Evolutionary conservation across 2,329 filamentous ascomycete genomes (phyloP), one percentile per base, ranked within the genome.

Genomic region (Pseudopyrenochaeta lycopersici): DNA sequence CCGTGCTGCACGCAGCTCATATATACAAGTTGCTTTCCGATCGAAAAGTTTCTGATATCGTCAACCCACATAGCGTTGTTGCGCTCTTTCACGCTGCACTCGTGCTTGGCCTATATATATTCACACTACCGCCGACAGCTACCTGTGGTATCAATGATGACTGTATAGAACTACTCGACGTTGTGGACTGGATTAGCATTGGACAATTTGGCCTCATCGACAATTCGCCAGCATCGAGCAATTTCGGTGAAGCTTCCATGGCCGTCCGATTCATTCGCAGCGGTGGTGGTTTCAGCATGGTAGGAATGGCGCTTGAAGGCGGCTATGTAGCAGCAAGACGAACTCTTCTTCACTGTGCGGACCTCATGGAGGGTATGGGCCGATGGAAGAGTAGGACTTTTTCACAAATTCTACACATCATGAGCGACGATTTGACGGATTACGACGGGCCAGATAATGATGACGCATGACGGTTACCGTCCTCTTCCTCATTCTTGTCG

Each of bases 1-100:
- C 81, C 0, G 81, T 81, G 32, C 67, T 84, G 0, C 82, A 84
- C 54, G 81, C 82, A 4, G 81, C 81, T 0, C 81, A 84, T 40
- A 82, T 80, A 6, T 84, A 80, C 67, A 82, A 80, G 54, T 64
- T 80, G 7, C 79, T 84, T 62, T 77, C 76, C 15, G 81, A 83
- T 52, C 78, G 82, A 40, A 81, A 82, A 58, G 80, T 82, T 1
- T 82, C 80, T 0, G 82, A 84, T 46, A 79, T 81, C 23, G 79
- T 81, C 21, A 82, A 79, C 36, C 81, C 83, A 20, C 81, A 83
- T 56, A 80, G 79, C 7, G 77, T 81, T 1, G 76, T 80, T 6
- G 78, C 80, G 0, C 70, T 84, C 0, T 84, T 84, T 65, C 78
- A 79, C 4, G 79, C 82, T 1, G 81, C 80, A 0, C 76, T 84